Evolutionary conservation across 2,329 filamentous ascomycete genomes (phyloP).

Genomic region (Tolypocladium inflatum): DNA sequence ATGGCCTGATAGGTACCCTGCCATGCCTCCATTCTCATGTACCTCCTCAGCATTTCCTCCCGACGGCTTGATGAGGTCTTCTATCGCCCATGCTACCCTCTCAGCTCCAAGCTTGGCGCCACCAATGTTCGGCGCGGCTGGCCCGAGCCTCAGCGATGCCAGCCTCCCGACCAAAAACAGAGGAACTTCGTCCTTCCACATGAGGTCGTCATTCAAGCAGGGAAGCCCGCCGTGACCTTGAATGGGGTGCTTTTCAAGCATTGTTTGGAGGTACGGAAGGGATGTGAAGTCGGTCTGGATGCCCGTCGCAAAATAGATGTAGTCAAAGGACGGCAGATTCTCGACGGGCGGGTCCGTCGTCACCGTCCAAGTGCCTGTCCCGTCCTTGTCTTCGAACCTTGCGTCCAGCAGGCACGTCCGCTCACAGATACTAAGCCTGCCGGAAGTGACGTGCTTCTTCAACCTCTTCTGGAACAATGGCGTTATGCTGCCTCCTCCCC

Average conservation of each 20-base stretch:
- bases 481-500: slow-evolving; percentile 70
- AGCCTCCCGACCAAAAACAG: slow-evolving; percentile 62
- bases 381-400: slow-evolving; percentile 35
- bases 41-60: slow-evolving; percentile 4
- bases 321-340: slow-evolving; percentile 48
- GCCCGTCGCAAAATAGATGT: slow-evolving; percentile 70
- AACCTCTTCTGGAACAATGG: slow-evolving; percentile 59
- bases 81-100: slow-evolving; percentile 60
- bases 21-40: slow-evolving; percentile 7
- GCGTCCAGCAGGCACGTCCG: slow-evolving; percentile 46
- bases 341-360: slow-evolving; percentile 42
- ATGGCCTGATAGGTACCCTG: slow-evolving; percentile 23
- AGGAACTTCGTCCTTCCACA: slow-evolving; percentile 65
- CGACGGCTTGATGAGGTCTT: slow-evolving; percentile 35
- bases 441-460: slow-evolving; percentile 44
- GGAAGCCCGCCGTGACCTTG: slow-evolving; percentile 56
- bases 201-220: slow-evolving; percentile 65
- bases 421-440: slow-evolving; percentile 45
- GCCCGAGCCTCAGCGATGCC: slow-evolving; percentile 58
- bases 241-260: slow-evolving; percentile 52
- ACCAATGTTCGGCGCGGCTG: slow-evolving; percentile 64
- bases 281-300: slow-evolving; percentile 52
- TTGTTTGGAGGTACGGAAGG: slow-evolving; percentile 50
- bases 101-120: slow-evolving; percentile 66
- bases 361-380: slow-evolving; percentile 26